Evolutionary conservation across 352 stramenopile species (phyloP).

Genomic region (Phytophthora sp.): DNA sequence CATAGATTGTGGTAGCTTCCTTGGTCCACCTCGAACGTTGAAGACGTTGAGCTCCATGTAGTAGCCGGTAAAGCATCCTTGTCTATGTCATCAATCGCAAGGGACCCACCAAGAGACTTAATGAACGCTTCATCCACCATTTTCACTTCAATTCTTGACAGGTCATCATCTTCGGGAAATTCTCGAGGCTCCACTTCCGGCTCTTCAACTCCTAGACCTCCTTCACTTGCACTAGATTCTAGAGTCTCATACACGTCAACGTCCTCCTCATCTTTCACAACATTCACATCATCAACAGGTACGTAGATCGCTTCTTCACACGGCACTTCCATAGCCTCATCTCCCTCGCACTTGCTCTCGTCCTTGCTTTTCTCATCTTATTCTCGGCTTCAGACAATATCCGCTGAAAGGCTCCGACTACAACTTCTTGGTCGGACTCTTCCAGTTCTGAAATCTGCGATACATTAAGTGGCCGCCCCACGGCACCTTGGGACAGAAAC

Average conservation of each 20-base stretch:
- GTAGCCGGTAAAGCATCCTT: neutral
- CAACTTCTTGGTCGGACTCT: neutral
- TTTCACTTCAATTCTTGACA: neutral
- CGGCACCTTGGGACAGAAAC: neutral
- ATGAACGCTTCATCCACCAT: slow-evolving; percentile 12
- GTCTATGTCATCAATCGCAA: slow-evolving; percentile 4
- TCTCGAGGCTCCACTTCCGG: neutral
- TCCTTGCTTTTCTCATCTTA: neutral
- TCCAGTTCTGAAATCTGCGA: neutral
- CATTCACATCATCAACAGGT: too few species aligned
- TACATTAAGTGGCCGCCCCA: neutral
- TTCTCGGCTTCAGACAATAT: neutral
- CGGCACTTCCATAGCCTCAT: too few species aligned
- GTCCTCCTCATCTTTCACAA: neutral
- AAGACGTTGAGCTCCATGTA: neutral
- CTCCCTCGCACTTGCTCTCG: neutral
- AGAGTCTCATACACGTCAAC: neutral
- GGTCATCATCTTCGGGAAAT: neutral
- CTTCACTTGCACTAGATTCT: neutral
- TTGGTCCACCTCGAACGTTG: neutral
- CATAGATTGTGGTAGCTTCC: neutral
- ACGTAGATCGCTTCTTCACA: too few species aligned
- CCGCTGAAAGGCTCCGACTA: neutral
- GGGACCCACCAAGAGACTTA: slow-evolving; percentile 4
- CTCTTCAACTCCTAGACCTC: neutral